These are phyloP conservation scores for Pseudopyricularia javanii DNA, from an alignment of 2,329 filamentous ascomycete species.

Conservation along the genomic window DNA sequence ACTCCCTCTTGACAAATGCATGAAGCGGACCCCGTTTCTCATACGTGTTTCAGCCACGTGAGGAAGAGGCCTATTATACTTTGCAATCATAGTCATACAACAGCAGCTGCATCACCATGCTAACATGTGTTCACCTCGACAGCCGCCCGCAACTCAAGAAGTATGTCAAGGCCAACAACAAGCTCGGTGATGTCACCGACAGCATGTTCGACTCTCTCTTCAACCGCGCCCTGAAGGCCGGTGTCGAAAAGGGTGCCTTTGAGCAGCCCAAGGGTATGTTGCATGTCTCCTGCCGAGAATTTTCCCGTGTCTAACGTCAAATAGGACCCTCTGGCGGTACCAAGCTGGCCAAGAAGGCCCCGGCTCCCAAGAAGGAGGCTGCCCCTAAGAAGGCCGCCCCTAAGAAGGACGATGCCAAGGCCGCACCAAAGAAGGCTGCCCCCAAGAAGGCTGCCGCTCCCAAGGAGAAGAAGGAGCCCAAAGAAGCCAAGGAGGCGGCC, in stretches of 20 bases:
- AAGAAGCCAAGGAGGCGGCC: slow-evolving; percentile 26
- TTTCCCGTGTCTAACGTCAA: slow-evolving; percentile 9
- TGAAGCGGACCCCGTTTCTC: too few species aligned
- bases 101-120: slow-evolving; percentile 9
- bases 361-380: slow-evolving; percentile 19
- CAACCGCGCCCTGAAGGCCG: slow-evolving; percentile 72
- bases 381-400: slow-evolving; percentile 28
- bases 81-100: too few species aligned
- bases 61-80: too few species aligned
- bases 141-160: slow-evolving; percentile 51
- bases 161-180: slow-evolving; percentile 45
- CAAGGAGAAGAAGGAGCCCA: slow-evolving; percentile 31
- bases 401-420: slow-evolving; percentile 20
- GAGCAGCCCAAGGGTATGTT: slow-evolving; percentile 78
- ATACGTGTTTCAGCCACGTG: too few species aligned
- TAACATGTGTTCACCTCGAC: slow-evolving; percentile 15
- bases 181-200: slow-evolving; percentile 25
- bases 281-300: background rate
- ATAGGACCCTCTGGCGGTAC: slow-evolving; percentile 74
- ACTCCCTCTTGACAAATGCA: slow-evolving; percentile 6
- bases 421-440: slow-evolving; percentile 22
- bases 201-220: slow-evolving; percentile 61
- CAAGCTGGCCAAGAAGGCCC: slow-evolving; percentile 77
- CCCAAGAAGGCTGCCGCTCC: slow-evolving; percentile 33
- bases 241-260: slow-evolving; percentile 80